Percentiles rank a stretch among this genome's conserved stretches.
Evolutionary conservation across 768 basidiomycete species (phyloP).

Genomic region (Fistulinella prunicolor): DNA sequence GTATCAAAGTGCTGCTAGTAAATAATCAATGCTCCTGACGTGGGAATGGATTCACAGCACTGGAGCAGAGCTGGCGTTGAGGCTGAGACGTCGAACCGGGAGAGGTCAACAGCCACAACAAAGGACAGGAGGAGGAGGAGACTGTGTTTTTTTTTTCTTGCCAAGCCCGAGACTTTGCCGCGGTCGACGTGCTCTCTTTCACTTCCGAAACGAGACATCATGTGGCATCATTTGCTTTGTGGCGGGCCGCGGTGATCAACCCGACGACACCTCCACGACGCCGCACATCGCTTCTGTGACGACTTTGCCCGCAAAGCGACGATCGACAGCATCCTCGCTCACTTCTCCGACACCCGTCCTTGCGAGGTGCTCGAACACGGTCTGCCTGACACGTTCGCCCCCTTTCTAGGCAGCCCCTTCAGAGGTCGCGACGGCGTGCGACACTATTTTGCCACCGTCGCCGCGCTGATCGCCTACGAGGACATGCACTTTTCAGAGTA

Average conservation of each 20-base stretch:
- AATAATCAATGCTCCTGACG: constrained; percentile 15
- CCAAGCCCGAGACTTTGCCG: too few relatives aligned
- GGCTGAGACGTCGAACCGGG: too few relatives aligned
- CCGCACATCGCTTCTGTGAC: constrained; percentile 49
- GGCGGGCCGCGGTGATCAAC: background rate
- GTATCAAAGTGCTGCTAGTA: too few relatives aligned
- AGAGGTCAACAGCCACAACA: background rate
- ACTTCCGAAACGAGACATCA: too few relatives aligned
- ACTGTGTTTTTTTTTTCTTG: background rate
- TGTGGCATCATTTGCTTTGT: too few relatives aligned
- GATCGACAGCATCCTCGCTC: constrained; percentile 41
- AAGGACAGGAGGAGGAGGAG: background rate
- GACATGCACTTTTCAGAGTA: constrained; percentile 54
- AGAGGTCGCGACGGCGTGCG: constrained; percentile 41
- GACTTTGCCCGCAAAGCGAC: constrained; percentile 48
- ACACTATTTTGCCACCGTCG: constrained; percentile 50
- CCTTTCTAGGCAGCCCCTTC: constrained; percentile 58
- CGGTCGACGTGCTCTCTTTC: too few relatives aligned
- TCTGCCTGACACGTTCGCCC: constrained; percentile 43
- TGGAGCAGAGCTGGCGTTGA: background rate
- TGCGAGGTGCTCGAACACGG: constrained; percentile 55
- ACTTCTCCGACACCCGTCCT: constrained; percentile 47
- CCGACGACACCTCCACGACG: constrained; percentile 34
- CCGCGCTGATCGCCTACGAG: constrained; percentile 46
- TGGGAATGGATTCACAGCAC: constrained; percentile 12